phyloP scores from a whole-genome alignment of 225 moss, liverwort and hornwort genomes.

The Anthoceros angustus region DNA sequence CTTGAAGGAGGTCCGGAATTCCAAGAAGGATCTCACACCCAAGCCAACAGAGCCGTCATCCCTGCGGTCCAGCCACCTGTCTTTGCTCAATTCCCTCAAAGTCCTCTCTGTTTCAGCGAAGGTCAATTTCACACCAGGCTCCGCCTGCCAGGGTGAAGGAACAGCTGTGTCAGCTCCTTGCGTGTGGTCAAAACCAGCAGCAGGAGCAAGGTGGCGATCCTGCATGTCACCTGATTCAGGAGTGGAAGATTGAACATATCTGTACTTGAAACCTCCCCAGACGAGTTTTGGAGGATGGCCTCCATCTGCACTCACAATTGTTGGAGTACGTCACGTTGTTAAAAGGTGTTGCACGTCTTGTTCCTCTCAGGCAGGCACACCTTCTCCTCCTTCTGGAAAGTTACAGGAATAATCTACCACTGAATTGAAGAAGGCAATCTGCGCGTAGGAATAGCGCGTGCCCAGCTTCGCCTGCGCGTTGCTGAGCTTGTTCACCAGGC shows the following conservation, averaged over 20 bases:
- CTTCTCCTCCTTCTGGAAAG: too few species aligned
- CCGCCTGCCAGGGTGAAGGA: slow-evolving; percentile 22
- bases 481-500: slow-evolving; percentile 64
- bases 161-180: slow-evolving; percentile 11
- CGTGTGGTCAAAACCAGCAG: slow-evolving; percentile 10
- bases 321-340: not conserved
- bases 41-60: slow-evolving; percentile 41
- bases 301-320: slow-evolving; percentile 38
- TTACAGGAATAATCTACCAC: slow-evolving; percentile 38
- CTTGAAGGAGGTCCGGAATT: slow-evolving; percentile 66
- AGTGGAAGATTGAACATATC: slow-evolving; percentile 25
- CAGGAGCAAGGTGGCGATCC: not conserved
- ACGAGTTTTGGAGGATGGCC: slow-evolving; percentile 39
- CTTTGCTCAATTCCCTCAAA: slow-evolving; percentile 27
- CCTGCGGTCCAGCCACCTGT: slow-evolving; percentile 46
- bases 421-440: slow-evolving; percentile 76
- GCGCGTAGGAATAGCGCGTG: slow-evolving; percentile 44
- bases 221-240: not conserved
- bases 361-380: not conserved
- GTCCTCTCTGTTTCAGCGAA: slow-evolving; percentile 55
- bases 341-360: not conserved
- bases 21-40: slow-evolving; percentile 67
- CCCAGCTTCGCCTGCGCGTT: slow-evolving; percentile 79
- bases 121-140: slow-evolving; percentile 27
- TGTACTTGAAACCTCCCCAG: slow-evolving; percentile 40